Conservation (phyloP, 2,329 filamentous ascomycete genomes). For the Sporothrix curviconia region DNA sequence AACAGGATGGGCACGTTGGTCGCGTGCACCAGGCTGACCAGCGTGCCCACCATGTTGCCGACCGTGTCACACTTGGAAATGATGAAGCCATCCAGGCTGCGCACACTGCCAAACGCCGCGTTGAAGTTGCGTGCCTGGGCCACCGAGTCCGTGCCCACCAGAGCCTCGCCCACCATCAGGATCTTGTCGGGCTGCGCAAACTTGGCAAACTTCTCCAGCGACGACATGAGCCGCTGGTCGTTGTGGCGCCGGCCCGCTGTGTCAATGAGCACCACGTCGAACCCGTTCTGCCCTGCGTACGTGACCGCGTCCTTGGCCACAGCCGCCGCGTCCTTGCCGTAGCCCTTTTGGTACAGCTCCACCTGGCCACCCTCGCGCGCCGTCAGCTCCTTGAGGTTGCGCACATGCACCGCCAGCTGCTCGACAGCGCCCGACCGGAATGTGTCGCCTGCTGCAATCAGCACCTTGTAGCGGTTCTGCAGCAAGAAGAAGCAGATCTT, state of each 20-base stretch:
- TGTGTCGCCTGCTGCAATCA: conserved; percentile 91
- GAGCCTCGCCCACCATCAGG: conserved; percentile 83
- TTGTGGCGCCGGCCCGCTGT: conserved; percentile 94
- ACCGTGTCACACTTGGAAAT: conserved; percentile 99
- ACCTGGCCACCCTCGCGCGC: conserved; percentile 73
- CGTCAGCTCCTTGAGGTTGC: conserved; percentile 84
- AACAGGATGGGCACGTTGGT: conserved; percentile 96
- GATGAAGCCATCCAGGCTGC: conserved; percentile 89
- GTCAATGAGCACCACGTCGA: conserved; percentile 93
- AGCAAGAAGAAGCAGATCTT: conserved; percentile 98
- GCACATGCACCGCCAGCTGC: conserved; percentile 90
- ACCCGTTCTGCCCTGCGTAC: conserved; percentile 66
- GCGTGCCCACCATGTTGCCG: conserved; percentile 94
- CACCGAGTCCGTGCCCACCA: conserved; percentile 92
- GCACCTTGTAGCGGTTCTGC: conserved; percentile 92
- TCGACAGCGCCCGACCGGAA: conserved; percentile 97
- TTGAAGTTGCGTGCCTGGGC: conserved; percentile 97
- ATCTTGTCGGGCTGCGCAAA: conserved; percentile 97
- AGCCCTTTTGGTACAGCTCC: conserved; percentile 93
- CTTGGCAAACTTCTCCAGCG: conserved; percentile 93
- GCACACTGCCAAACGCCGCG: conserved; percentile 72
- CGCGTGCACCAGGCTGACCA: conserved; percentile 95
- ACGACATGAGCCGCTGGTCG: conserved; percentile 91
- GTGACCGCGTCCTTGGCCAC: conserved; percentile 92
- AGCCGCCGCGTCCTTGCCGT: conserved; percentile 93